These are phyloP conservation scores for Dittrichia graveolens DNA, from an alignment of 129 eudicot species.

Conservation along the genomic window DNA sequence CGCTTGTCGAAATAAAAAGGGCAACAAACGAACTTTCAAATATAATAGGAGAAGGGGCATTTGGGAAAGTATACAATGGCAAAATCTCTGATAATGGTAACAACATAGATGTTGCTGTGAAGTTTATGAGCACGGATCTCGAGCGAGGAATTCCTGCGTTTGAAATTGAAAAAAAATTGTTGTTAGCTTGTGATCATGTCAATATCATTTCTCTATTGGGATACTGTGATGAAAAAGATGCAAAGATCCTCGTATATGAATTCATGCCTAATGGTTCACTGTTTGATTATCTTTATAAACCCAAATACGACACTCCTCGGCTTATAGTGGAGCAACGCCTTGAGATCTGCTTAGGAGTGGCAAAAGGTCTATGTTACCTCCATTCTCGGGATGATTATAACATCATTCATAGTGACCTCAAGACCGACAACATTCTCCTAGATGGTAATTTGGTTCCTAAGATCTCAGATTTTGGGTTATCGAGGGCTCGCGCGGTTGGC, in stretches of 20 bases:
- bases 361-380: not conserved
- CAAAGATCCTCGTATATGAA: not conserved
- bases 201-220: slow-evolving; percentile 8
- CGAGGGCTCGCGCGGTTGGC: not conserved
- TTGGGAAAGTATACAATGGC: not conserved
- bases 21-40: not conserved
- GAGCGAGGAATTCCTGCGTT: not conserved
- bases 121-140: not conserved
- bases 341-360: not conserved
- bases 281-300: not conserved
- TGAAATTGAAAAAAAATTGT: not conserved
- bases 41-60: not conserved
- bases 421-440: not conserved
- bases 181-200: not conserved
- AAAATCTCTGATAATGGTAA: no score
- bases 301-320: not conserved
- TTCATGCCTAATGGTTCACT: slow-evolving; percentile 1
- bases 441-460: not conserved
- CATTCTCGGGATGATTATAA: not conserved
- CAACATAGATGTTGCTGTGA: not conserved
- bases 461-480: not conserved
- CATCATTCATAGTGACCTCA: slow-evolving; percentile 1
- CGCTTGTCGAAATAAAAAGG: not conserved
- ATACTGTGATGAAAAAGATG: not conserved
- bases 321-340: not conserved